Evolutionary conservation across 768 basidiomycete genomes (phyloP), one percentile per base, ranked within the genome.

Genomic region (Coprinopsis strossmayeri): DNA sequence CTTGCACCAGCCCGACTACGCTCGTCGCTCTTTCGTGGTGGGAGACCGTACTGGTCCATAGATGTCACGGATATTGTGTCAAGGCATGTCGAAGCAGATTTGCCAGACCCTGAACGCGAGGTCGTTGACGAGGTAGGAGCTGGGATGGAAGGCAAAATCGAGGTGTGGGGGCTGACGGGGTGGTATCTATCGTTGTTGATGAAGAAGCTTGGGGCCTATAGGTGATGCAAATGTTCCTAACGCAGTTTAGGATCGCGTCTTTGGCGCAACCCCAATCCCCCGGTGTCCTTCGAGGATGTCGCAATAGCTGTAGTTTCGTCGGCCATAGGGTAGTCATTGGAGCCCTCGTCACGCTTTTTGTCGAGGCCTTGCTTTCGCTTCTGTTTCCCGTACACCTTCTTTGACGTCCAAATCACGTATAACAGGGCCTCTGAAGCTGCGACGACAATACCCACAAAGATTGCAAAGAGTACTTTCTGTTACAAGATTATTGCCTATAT

Each of bases 101-200:
- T 20, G 39, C 46, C 32, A 40, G 37, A 34, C 28, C 50, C 34
- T 15, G 42, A 10, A 61, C 46, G 58, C 58, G 58, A 54, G 34
- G 60, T 64, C 32, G 60, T 64, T 45, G 70, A 72, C 44, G 70
- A 76, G 52, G 64, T 73, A 35, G 72, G 72, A 12, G 61, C 63
- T 17, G 73, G 69, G 24, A 63, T 61, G 34, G 64, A 68, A 40
- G 76, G 71, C 10, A 68, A 69, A 49, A 62, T 88, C 13, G 84
- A 90, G 58, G 78, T 89, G 23, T 91, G 88, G 86, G 87, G 89
- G 0, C 64, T 91, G 59, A 89, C 89, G 18, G 89, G 87, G 28
- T 90, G 87, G 86, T 91, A 88, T 66, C 69, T 88, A 46, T 76
- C 73, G 39, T 56, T 77, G 41, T 64, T 89, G 55, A 78, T 87